Conservation (phyloP, 495 filamentous ascomycete genomes). For the Tetracladium setigerum region DNA sequence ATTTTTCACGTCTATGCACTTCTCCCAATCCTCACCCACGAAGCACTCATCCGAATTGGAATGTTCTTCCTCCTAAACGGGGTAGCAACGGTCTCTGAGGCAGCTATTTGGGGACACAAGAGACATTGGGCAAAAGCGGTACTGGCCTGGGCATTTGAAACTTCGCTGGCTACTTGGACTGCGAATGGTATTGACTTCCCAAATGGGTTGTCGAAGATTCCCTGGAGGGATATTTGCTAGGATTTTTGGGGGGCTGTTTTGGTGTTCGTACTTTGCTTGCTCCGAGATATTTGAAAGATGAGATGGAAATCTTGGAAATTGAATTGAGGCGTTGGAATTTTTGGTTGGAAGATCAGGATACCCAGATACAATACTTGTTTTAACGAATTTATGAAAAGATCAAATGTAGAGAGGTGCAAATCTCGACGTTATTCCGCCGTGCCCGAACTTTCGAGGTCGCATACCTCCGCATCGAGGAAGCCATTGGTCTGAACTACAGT, state of each 20-base stretch:
- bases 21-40: conserved; percentile 20
- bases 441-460: too few species aligned
- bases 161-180: conserved; percentile 25
- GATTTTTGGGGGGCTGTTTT: too few species aligned
- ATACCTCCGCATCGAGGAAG: too few species aligned
- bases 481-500: too few species aligned
- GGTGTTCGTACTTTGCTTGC: too few species aligned
- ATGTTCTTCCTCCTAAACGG: conserved; percentile 31
- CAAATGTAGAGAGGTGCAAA: too few species aligned
- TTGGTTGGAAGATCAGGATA: not conserved
- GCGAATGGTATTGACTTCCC: conserved; percentile 23
- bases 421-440: too few species aligned
- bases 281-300: not conserved
- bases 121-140: conserved; percentile 23
- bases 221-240: conserved; percentile 25
- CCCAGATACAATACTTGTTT: not conserved
- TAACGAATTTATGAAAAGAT: not conserved
- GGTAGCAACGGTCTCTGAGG: conserved; percentile 25
- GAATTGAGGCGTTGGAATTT: not conserved
- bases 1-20: conserved; percentile 29
- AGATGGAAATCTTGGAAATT: not conserved
- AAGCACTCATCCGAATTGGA: conserved; percentile 21
- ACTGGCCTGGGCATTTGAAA: conserved; percentile 28
- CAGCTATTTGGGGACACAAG: conserved; percentile 27
- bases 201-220: conserved; percentile 22